Conservation (phyloP, 495 filamentous ascomycete genomes). For the Penicillium parvum region DNA sequence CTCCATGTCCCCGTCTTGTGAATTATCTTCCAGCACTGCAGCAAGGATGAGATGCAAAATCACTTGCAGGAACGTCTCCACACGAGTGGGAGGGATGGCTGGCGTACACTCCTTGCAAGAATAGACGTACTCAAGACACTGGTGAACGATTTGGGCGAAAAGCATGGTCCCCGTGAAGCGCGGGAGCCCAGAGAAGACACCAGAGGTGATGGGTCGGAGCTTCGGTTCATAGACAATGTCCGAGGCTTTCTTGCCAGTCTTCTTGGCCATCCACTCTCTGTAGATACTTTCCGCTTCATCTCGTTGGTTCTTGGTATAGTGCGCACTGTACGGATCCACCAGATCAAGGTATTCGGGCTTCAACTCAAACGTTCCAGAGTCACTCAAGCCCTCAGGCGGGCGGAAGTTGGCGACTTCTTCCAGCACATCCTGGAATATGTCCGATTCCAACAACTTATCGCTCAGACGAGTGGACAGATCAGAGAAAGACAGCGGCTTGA, state of each 20-base stretch:
- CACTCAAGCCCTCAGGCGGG: conserved; percentile 82
- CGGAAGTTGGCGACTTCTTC: conserved; percentile 86
- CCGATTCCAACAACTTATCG: conserved; percentile 53
- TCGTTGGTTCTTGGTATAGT: conserved; percentile 94
- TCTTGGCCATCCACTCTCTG: conserved; percentile 79
- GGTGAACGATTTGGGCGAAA: conserved; percentile 88
- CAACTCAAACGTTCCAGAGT: conserved; percentile 89
- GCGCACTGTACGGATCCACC: conserved; percentile 89
- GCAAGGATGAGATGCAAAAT: conserved; percentile 81
- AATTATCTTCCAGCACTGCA: conserved; percentile 75
- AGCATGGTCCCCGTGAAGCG: conserved; percentile 75
- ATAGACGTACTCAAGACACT: conserved; percentile 74
- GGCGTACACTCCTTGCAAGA: conserved; percentile 61
- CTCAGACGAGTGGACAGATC: conserved; percentile 72
- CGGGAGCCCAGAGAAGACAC: conserved; percentile 69
- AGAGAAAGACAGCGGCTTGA: conserved; percentile 91
- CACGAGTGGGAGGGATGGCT: conserved; percentile 68
- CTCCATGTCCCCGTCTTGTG: conserved; percentile 51
- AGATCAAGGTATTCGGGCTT: conserved; percentile 78
- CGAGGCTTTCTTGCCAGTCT: conserved; percentile 69
- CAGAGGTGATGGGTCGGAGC: conserved; percentile 68
- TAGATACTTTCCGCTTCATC: conserved; percentile 92
- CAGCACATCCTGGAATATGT: conserved; percentile 84
- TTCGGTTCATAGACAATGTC: conserved; percentile 95
- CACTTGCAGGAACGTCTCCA: conserved; percentile 89